Evolutionary conservation across 257 asterid species (phyloP), one percentile per base, ranked within the genome.

Genomic region (Salvia rosmarinus): DNA sequence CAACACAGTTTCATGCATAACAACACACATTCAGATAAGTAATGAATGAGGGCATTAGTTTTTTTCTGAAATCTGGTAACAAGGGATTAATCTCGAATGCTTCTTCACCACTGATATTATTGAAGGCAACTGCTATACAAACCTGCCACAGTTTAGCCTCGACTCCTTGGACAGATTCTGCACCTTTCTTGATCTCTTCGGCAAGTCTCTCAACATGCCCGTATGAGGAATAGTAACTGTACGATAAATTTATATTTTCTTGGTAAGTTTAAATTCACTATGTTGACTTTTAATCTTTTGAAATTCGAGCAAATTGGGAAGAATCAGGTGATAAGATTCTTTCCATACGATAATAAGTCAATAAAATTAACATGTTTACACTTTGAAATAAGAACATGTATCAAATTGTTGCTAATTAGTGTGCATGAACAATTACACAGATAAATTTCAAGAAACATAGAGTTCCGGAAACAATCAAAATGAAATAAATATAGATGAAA

Each of bases 61-160:
- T n/a, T n/a, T n/a, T n/a, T 25, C 30, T 25, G 2, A 25, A 1
- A 25, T 25, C 30, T 25, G n/a, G n/a, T n/a, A n/a, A n/a, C n/a
- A 25, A 25, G 30, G 30, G 30, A 25, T 25, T 25, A n/a, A n/a
- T n/a, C n/a, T 25, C 30, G 3, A 25, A 25, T 25, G 30, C 3
- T 25, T 25, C 30, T 25, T 25, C 30, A 25, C 30, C 30, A n/a
- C n/a, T n/a, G n/a, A n/a, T n/a, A n/a, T n/a, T n/a, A n/a, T n/a
- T n/a, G n/a, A n/a, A n/a, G n/a, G n/a, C n/a, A 25, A 25, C 30
- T 25, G 30, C 30, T 25, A 25, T 25, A 77, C 82, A 39, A 42
- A 86, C 96, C 91, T 87, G 95, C 89, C 89, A 90, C 28, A 90
- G 20, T 50, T 72, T 87, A 16, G 85, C 95, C 76, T 90, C 95